phyloP scores from a whole-genome alignment of 2,329 filamentous ascomycete species.

The Colletotrichum sp. region DNA sequence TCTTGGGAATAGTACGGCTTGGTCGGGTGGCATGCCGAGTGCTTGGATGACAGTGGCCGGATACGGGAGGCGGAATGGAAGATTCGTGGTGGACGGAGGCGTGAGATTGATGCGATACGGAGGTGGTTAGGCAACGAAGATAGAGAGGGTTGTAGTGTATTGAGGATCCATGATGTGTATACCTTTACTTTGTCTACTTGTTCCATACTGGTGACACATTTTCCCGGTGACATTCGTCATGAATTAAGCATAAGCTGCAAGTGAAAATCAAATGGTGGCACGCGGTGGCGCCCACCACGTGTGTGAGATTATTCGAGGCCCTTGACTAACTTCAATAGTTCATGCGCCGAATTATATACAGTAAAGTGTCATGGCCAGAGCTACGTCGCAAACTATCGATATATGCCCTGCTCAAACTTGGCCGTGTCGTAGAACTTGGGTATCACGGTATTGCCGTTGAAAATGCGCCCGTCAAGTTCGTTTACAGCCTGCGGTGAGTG shows the following conservation, averaged over 20 bases:
- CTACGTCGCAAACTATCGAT: conserved; percentile 33
- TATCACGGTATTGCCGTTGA: conserved; percentile 85
- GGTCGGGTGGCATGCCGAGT: neutral
- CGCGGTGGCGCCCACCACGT: neutral
- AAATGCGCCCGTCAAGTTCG: conserved; percentile 83
- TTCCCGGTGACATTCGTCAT: neutral
- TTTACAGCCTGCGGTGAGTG: conserved; percentile 73
- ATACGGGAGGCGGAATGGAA: neutral
- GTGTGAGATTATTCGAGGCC: neutral
- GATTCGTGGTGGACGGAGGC: neutral
- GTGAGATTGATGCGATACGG: neutral
- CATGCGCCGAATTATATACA: neutral
- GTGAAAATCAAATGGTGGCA: neutral
- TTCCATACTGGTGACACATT: neutral
- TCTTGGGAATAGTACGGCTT: neutral
- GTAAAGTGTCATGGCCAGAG: neutral
- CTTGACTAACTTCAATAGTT: neutral
- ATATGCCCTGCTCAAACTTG: conserved; percentile 76
- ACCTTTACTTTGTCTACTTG: neutral
- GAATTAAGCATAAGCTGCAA: neutral
- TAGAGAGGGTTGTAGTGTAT: conserved; percentile 15
- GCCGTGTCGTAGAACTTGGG: conserved; percentile 84
- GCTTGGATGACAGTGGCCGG: conserved; percentile 5
- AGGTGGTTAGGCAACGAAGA: conserved; percentile 15
- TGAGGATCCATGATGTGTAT: conserved; percentile 20